phyloP scores from a whole-genome alignment of 306 rosid genomes.

The Fragaria iinumae region DNA sequence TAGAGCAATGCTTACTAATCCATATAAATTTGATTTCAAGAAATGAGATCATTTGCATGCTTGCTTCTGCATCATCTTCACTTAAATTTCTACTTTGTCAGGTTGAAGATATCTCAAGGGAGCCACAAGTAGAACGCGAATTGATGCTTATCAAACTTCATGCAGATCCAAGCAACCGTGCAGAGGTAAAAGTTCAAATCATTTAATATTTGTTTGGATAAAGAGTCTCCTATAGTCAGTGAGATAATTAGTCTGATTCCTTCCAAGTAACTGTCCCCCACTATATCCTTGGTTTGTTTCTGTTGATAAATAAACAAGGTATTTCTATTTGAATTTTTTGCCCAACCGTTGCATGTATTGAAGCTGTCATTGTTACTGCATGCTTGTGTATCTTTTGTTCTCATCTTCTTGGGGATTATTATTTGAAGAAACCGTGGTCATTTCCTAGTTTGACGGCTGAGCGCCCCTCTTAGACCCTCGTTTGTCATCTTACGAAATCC shows the following conservation, averaged over 20 bases:
- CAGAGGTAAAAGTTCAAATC: slow-evolving; percentile 44
- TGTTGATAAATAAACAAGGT: neutral
- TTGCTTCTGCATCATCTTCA: neutral
- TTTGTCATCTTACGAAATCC: slow-evolving; percentile 8
- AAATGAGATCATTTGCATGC: neutral
- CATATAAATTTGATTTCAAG: neutral
- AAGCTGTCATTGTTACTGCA: neutral
- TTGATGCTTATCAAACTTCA: slow-evolving; percentile 60
- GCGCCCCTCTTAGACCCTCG: neutral
- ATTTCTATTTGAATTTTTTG: neutral
- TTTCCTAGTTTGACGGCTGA: slow-evolving; percentile 13
- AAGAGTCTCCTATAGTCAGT: neutral
- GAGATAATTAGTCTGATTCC: neutral
- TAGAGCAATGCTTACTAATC: neutral
- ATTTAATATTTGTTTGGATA: slow-evolving; percentile 8
- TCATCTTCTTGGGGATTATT: neutral
- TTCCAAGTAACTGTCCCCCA: neutral
- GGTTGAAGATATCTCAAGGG: slow-evolving; percentile 65
- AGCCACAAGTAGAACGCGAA: slow-evolving; percentile 60
- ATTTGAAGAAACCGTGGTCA: neutral
- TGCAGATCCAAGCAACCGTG: slow-evolving; percentile 44
- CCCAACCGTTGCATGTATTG: neutral
- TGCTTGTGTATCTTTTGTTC: neutral
- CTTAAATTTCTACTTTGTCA: slow-evolving; percentile 22
- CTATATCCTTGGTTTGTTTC: neutral